Conservation (phyloP, 306 rosid species). For the Cicer judaicum region DNA sequence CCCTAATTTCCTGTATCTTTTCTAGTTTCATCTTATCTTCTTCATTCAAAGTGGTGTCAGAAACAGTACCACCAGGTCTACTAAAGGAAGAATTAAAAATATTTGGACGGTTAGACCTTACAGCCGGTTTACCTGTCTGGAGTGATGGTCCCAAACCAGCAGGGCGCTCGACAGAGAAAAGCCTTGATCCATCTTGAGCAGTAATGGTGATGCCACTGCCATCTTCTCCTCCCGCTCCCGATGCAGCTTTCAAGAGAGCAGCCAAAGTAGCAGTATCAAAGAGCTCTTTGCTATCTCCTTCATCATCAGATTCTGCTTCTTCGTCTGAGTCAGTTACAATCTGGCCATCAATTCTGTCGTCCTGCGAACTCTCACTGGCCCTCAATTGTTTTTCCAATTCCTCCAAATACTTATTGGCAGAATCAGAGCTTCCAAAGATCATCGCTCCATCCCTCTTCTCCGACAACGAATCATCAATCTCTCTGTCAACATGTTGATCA, state of each 20-base stretch:
- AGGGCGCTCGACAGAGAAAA: constrained; percentile 96
- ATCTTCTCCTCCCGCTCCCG: constrained; percentile 75
- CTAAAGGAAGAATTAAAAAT: constrained; percentile 58
- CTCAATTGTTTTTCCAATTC: constrained; percentile 67
- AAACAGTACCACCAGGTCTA: constrained; percentile 47
- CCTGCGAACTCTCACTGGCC: constrained; percentile 59
- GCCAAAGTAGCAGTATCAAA: constrained; percentile 95
- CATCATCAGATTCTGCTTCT: constrained; percentile 85
- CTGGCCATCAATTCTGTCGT: constrained; percentile 85
- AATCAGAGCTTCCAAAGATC: constrained; percentile 73
- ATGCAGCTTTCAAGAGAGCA: constrained; percentile 92
- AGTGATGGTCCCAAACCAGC: constrained; percentile 96
- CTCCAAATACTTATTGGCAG: constrained; percentile 68
- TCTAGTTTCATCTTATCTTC: constrained; percentile 80
- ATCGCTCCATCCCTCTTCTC: constrained; percentile 68
- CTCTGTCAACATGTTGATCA: constrained; percentile 47
- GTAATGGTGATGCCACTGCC: constrained; percentile 79
- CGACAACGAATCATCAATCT: constrained; percentile 52
- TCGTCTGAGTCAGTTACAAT: constrained; percentile 89
- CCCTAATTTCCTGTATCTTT: constrained; percentile 75
- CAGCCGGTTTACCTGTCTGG: constrained; percentile 65
- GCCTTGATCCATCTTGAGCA: constrained; percentile 87
- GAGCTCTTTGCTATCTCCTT: constrained; percentile 81
- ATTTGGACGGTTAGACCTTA: constrained; percentile 62
- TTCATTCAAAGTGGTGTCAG: constrained; percentile 70